Evolutionary conservation across 1,284 basidiomycete genomes (phyloP), one percentile per base, ranked within the genome.

Genomic region (Nidula niveotomentosa): DNA sequence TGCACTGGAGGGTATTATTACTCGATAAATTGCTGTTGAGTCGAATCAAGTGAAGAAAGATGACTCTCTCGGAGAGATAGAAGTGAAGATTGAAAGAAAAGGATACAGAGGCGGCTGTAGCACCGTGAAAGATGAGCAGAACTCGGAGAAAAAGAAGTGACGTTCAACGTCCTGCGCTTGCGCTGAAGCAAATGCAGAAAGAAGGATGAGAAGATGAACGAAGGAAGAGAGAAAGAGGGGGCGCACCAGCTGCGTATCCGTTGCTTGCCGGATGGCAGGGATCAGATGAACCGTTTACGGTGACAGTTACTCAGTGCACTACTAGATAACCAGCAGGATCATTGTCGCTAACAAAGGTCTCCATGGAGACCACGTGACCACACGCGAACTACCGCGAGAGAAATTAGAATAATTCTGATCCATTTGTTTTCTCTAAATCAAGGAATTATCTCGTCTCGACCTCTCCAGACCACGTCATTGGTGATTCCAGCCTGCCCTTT

Each of bases 101-200:
- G 57, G 56, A 60, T 62, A 65, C 60, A 65, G 62, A 68, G 66
- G 63, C 53, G 62, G 62, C 63, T 69, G 60, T 63, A 70, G 63
- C 60, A 66, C 63, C 66, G 53, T 49, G 59, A 56, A 66, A 63
- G 61, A 55, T 58, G 57, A 55, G 48, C 12, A 56, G 59, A 59
- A 53, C 39, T 12, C 12, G 39, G 48, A 62, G 55, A 50, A 64
- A 68, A 66, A 65, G 59, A 66, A 72, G 70, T 61, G 80, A 83
- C 82, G 83, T 67, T 84, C 82, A 80, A 84, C 84, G 84, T 77
- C 67, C 65, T 68, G 73, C 72, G 72, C 76, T 78, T 68, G 76
- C 72, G 71, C 75, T 73, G 66, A 63, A 69, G 60, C 60, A 54
- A 30, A 30, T 30, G 30, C 30, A 65, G 63, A 69, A 60, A 63